Conservation (phyloP, 257 asterid genomes). For the Eucommia ulmoides region DNA sequence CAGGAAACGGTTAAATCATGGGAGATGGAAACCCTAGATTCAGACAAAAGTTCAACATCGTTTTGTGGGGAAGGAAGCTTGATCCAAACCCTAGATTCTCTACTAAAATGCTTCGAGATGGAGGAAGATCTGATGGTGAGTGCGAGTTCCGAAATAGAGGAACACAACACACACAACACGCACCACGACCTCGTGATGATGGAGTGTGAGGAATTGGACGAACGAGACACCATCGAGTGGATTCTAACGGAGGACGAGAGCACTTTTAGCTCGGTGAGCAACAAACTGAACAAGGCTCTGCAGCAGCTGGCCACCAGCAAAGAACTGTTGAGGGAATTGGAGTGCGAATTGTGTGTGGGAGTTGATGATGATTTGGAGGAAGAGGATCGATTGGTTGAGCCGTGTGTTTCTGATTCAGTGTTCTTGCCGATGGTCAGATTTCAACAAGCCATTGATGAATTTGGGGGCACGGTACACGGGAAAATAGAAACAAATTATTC, state of each 20-base stretch:
- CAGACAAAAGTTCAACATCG: slow-evolving; percentile 17
- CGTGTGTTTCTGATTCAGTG: slow-evolving; percentile 7
- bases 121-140: slow-evolving; percentile 35
- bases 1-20: slow-evolving; percentile 15
- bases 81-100: slow-evolving; percentile 24
- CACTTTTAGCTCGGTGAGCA: slow-evolving; percentile 30
- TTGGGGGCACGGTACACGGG: slow-evolving; percentile 25
- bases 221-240: slow-evolving; percentile 40
- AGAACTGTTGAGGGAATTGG: slow-evolving; percentile 31
- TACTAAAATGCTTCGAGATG: slow-evolving; percentile 17
- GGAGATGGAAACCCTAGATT: slow-evolving; percentile 8
- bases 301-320: slow-evolving; percentile 37
- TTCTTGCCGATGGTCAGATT: slow-evolving; percentile 19
- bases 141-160: slow-evolving; percentile 27
- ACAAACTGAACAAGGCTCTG: slow-evolving; percentile 35
- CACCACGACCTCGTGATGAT: slow-evolving; percentile 24
- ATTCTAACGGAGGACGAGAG: slow-evolving; percentile 35
- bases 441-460: slow-evolving; percentile 17
- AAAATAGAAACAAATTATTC: slow-evolving; percentile 29
- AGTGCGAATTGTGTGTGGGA: slow-evolving; percentile 16
- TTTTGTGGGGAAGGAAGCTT: slow-evolving; percentile 20
- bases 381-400: slow-evolving; percentile 5
- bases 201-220: slow-evolving; percentile 36
- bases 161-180: slow-evolving; percentile 25
- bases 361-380: slow-evolving; percentile 12